Conservation (phyloP, 2,329 filamentous ascomycete genomes). For the Penicillium sp. region DNA sequence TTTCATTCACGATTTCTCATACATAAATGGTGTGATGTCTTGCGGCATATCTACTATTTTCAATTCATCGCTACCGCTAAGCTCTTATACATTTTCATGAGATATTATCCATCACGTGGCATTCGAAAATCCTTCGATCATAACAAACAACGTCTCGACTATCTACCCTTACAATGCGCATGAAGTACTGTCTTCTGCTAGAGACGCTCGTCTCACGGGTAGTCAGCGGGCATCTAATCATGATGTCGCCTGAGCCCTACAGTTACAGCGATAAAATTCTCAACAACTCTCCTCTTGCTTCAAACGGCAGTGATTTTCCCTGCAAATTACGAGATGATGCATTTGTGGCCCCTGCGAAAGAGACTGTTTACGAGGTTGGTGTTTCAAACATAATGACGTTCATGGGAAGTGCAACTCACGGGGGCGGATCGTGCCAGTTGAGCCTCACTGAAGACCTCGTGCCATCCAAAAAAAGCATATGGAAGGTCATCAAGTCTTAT, state of each 20-base stretch:
- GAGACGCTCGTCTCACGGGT: slow-evolving; percentile 23
- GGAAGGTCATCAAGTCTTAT: slow-evolving; percentile 88
- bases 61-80: neutral
- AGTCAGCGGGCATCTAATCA: slow-evolving; percentile 73
- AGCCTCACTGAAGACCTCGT: slow-evolving; percentile 75
- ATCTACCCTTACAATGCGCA: neutral
- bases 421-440: slow-evolving; percentile 92
- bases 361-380: slow-evolving; percentile 66
- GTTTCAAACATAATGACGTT: slow-evolving; percentile 63
- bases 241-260: slow-evolving; percentile 69
- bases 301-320: slow-evolving; percentile 69
- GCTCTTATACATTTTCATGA: neutral
- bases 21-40: no score
- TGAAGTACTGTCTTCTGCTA: neutral
- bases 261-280: slow-evolving; percentile 51
- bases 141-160: no score
- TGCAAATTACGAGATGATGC: slow-evolving; percentile 65
- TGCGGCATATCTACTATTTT: neutral
- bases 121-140: neutral
- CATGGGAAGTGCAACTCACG: slow-evolving; percentile 73
- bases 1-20: no score
- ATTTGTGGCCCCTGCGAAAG: slow-evolving; percentile 38
- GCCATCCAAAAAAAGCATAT: slow-evolving; percentile 66
- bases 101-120: neutral
- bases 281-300: slow-evolving; percentile 65